Evolutionary conservation across 768 basidiomycete genomes (phyloP).

Genomic region (Russula sp.): DNA sequence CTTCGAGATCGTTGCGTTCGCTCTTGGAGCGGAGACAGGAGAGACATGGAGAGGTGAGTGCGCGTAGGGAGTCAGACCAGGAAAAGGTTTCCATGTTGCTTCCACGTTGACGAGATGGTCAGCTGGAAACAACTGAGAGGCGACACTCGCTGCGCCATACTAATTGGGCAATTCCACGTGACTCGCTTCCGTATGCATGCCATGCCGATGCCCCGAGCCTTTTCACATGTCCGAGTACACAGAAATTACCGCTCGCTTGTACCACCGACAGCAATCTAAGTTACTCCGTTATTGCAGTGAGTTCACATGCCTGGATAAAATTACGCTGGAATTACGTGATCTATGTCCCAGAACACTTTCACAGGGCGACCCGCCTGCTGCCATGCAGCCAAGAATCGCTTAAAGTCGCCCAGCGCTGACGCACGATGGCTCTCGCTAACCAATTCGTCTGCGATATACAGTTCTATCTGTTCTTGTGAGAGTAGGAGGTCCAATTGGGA

Average conservation of each 20-base stretch:
- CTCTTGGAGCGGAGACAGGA: slow-evolving; percentile 41
- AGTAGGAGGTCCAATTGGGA: background rate
- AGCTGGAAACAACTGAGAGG: background rate
- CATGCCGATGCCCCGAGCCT: no score
- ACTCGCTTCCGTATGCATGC: background rate
- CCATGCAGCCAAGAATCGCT: background rate
- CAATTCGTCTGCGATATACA: background rate
- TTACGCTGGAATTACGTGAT: background rate
- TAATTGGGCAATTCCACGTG: background rate
- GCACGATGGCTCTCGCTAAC: background rate
- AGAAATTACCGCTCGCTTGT: no score
- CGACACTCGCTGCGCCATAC: no score
- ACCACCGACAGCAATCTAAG: no score
- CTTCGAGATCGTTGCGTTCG: slow-evolving; percentile 39
- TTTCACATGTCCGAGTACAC: no score
- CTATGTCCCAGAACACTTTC: background rate
- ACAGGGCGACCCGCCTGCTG: background rate
- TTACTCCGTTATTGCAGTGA: no score
- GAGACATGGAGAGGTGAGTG: slow-evolving; percentile 54
- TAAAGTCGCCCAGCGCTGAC: background rate
- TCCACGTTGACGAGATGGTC: slow-evolving; percentile 5
- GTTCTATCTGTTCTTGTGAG: background rate
- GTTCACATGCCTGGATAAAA: no score
- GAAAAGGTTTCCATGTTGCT: slow-evolving; percentile 44
- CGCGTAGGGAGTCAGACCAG: slow-evolving; percentile 56